A percentile compares a stretch with the other conserved stretches of the same genome.
phyloP scores from a whole-genome alignment of 2,329 filamentous ascomycete genomes.

The Diaporthe vaccinii region DNA sequence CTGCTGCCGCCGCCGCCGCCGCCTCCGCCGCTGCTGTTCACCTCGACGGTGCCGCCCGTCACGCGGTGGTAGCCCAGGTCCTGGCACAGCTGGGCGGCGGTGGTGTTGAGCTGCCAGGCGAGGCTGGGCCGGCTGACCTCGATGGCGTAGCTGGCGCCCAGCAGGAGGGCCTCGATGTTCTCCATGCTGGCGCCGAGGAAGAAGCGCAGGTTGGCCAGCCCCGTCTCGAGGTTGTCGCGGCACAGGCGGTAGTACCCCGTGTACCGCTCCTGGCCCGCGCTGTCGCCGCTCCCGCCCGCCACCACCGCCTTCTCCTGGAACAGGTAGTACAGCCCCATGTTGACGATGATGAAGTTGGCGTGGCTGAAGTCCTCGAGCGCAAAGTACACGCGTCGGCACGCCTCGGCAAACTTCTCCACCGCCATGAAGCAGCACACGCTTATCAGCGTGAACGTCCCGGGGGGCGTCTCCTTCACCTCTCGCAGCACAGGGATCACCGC shows the following conservation, averaged over 20 bases:
- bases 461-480: slow-evolving; percentile 61
- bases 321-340: slow-evolving; percentile 63
- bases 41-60: slow-evolving; percentile 48
- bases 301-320: slow-evolving; percentile 61
- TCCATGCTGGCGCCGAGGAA: slow-evolving; percentile 67
- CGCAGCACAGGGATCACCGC: slow-evolving; percentile 64
- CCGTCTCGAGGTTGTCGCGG: slow-evolving; percentile 64
- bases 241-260: slow-evolving; percentile 56
- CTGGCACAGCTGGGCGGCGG: slow-evolving; percentile 72
- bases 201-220: slow-evolving; percentile 65
- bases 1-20: slow-evolving; percentile 71
- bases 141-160: slow-evolving; percentile 72
- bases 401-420: slow-evolving; percentile 62
- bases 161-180: slow-evolving; percentile 70
- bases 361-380: slow-evolving; percentile 63
- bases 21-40: neutral
- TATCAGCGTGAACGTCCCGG: slow-evolving; percentile 64
- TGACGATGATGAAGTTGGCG: slow-evolving; percentile 64
- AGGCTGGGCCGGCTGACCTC: slow-evolving; percentile 73
- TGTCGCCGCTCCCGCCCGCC: slow-evolving; percentile 44
- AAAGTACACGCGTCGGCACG: slow-evolving; percentile 58
- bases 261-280: slow-evolving; percentile 50
- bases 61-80: slow-evolving; percentile 72
- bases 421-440: slow-evolving; percentile 60
- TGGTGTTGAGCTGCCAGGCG: slow-evolving; percentile 73